Conservation (phyloP, 495 filamentous ascomycete species). For the Xylaria telfairii region DNA sequence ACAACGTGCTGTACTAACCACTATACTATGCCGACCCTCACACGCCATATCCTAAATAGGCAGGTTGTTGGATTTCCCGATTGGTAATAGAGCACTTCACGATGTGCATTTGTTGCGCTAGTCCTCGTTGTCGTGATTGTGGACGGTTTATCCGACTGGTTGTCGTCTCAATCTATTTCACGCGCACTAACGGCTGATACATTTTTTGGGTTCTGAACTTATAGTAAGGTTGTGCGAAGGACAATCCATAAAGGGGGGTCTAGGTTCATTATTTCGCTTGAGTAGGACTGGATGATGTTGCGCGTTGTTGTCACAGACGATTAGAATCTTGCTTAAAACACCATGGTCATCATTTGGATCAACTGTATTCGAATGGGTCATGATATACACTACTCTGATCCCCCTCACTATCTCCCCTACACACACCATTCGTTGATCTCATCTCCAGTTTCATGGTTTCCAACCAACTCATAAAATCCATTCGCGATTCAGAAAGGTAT, state of each 20-base stretch:
- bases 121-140: not conserved
- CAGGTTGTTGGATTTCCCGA: not conserved
- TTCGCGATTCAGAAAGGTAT: conserved; percentile 27
- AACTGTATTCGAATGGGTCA: conserved; percentile 2
- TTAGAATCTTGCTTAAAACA: not conserved
- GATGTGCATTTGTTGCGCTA: not conserved
- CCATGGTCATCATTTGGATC: not conserved
- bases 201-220: not conserved
- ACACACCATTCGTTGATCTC: conserved; percentile 22
- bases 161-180: no score
- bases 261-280: not conserved
- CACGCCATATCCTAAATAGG: not conserved
- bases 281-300: not conserved
- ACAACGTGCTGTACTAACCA: conserved; percentile 21
- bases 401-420: conserved; percentile 6
- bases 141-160: not conserved
- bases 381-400: not conserved
- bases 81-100: not conserved
- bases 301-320: not conserved
- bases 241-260: not conserved
- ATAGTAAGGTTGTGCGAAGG: not conserved
- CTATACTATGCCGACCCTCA: conserved; percentile 15
- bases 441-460: conserved; percentile 16
- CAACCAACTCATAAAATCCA: conserved; percentile 22
- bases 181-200: no score